Percentiles rank a stretch among this genome's conserved stretches.
These are phyloP conservation scores for Globisporangium solare DNA, from an alignment of 352 stramenopile genomes.

Conservation along the genomic window DNA sequence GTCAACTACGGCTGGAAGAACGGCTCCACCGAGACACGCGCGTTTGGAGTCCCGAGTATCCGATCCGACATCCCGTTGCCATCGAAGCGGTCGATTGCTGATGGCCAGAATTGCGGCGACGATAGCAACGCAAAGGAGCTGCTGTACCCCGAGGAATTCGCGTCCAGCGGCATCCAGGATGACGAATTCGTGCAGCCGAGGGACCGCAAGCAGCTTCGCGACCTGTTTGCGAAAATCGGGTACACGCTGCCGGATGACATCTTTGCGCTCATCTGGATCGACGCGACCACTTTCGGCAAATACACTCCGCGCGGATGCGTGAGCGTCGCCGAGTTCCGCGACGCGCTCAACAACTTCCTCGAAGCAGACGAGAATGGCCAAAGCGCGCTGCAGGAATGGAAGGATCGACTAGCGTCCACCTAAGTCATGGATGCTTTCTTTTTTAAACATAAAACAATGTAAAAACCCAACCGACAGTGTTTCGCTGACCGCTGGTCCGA, in stretches of 20 bases:
- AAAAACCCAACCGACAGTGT: too few species aligned
- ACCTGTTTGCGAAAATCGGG: conserved; percentile 69
- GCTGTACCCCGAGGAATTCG: conserved; percentile 83
- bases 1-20: conserved; percentile 87
- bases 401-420: conserved; percentile 20
- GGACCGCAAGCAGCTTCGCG: conserved; percentile 49
- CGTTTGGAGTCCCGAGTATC: conserved; percentile 85
- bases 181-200: conserved; percentile 75
- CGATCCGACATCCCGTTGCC: conserved; percentile 79
- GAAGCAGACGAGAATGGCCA: conserved; percentile 42
- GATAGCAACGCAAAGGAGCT: conserved; percentile 75
- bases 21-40: conserved; percentile 42
- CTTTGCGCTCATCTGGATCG: conserved; percentile 71
- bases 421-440: too few species aligned
- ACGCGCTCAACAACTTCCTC: conserved; percentile 69
- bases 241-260: conserved; percentile 49
- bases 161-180: conserved; percentile 74
- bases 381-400: conserved; percentile 42
- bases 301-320: conserved; percentile 38
- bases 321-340: conserved; percentile 69
- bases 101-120: conserved; percentile 90
- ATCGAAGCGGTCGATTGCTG: conserved; percentile 70
- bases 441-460: too few species aligned
- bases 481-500: too few species aligned
- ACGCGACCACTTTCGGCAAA: conserved; percentile 34